Conservation (phyloP, 148 eudicot genomes). For the Vaccinium darrowii region DNA sequence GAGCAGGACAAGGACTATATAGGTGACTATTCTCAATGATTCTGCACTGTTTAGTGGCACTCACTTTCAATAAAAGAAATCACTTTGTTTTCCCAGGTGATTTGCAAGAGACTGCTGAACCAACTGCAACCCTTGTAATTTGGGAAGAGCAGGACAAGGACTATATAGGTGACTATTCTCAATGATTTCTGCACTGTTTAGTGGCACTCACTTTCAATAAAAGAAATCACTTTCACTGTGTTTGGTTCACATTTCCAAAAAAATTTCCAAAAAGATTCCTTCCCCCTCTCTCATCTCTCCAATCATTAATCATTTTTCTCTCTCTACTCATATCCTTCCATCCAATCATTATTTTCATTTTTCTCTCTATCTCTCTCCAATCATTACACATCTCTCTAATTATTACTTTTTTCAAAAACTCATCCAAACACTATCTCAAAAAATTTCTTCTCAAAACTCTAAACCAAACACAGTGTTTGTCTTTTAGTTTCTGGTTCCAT, state of each 20-base stretch:
- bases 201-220: not conserved
- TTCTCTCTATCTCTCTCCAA: too few relatives aligned
- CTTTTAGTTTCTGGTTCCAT: not conserved
- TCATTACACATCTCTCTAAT: too few relatives aligned
- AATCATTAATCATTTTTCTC: too few relatives aligned
- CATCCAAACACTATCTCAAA: too few relatives aligned
- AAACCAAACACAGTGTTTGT: too few relatives aligned
- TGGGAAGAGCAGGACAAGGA: not conserved
- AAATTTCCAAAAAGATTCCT: too few relatives aligned
- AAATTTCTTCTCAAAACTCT: too few relatives aligned
- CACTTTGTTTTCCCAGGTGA: slow-evolving; percentile 4
- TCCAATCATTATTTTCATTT: too few relatives aligned
- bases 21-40: slow-evolving; percentile 15
- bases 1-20: slow-evolving; percentile 5
- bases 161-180: slow-evolving; percentile 17
- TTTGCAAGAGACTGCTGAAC: slow-evolving; percentile 5
- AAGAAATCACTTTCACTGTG: not conserved
- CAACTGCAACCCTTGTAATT: not conserved
- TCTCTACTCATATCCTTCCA: too few relatives aligned
- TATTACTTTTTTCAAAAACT: too few relatives aligned
- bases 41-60: not conserved
- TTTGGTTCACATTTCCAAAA: too few relatives aligned
- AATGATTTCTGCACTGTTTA: not conserved
- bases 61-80: not conserved
- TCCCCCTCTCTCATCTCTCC: too few relatives aligned